phyloP scores from a whole-genome alignment of 257 asterid species.

The Jaltomata sinuosa region DNA sequence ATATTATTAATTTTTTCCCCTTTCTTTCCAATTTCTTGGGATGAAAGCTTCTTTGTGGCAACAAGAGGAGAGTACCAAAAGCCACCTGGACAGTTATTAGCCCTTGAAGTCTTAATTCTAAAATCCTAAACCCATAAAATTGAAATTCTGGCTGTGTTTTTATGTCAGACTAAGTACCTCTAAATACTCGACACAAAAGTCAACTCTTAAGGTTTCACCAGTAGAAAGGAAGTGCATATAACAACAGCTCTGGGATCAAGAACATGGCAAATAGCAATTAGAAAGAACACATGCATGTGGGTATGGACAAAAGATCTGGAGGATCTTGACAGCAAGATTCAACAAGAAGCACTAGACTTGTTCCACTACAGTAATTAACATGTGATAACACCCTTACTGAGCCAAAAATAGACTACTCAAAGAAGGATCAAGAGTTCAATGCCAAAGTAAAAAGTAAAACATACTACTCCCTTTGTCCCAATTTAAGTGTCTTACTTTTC shows the following conservation, averaged over 20 bases:
- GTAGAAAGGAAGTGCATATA: neutral
- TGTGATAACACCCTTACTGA: neutral
- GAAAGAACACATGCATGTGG: neutral
- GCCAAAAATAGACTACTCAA: neutral
- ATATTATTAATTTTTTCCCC: neutral
- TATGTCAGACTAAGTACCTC: neutral
- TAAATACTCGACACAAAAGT: neutral
- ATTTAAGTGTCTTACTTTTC: neutral
- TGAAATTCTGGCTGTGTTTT: neutral
- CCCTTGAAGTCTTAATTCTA: neutral
- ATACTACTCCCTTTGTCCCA: neutral
- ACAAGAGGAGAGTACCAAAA: neutral
- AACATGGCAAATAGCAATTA: neutral
- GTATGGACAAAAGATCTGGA: neutral
- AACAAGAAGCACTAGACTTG: neutral
- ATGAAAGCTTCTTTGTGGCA: neutral
- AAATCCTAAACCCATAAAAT: neutral
- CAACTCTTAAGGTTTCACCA: neutral
- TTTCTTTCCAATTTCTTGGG: neutral
- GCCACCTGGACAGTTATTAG: neutral
- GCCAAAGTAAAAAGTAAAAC: neutral
- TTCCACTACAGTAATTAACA: neutral
- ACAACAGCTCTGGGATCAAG: neutral
- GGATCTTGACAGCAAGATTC: neutral
- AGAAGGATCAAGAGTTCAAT: neutral